These are phyloP conservation scores for Clonostachys rhizophaga DNA, from an alignment of 2,329 filamentous ascomycete species.

Conservation along the genomic window DNA sequence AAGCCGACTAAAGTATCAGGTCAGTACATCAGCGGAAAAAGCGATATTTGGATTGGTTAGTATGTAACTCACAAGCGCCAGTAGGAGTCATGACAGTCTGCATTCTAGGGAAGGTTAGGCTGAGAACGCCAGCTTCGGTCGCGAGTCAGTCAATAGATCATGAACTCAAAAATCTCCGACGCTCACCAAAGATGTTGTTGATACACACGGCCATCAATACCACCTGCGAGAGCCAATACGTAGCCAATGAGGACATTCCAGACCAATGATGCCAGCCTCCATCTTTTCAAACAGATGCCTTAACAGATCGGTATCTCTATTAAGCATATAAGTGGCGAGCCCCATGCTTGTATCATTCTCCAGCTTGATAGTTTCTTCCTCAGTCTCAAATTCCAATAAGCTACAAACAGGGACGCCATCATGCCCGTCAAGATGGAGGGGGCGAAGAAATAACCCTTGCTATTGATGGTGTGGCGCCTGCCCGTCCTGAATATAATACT, in stretches of 20 bases:
- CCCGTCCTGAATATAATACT: conserved; percentile 55
- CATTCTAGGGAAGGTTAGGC: conserved; percentile 49
- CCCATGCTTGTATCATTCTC: conserved; percentile 66
- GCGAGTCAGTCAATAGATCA: too few species aligned
- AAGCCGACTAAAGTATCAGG: conserved; percentile 18
- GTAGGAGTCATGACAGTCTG: conserved; percentile 20
- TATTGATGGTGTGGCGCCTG: too few species aligned
- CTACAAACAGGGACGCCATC: conserved; percentile 38
- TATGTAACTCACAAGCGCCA: conserved; percentile 14
- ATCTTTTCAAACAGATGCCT: conserved; percentile 40
- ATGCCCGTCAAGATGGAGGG: too few species aligned
- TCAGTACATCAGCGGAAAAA: background rate
- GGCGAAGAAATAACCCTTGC: too few species aligned
- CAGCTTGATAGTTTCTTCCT: conserved; percentile 63
- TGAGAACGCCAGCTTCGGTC: conserved; percentile 38
- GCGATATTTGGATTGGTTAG: background rate
- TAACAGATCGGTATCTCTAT: conserved; percentile 29
- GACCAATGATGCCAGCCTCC: conserved; percentile 35
- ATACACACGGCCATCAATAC: conserved; percentile 15
- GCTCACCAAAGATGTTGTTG: conserved; percentile 19
- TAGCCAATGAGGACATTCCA: conserved; percentile 11
- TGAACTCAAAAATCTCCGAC: background rate
- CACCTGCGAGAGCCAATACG: too few species aligned
- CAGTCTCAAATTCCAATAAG: conserved; percentile 63
- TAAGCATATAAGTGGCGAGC: conserved; percentile 70